Percentiles rank a stretch among this genome's conserved stretches.
These are phyloP conservation scores for Pontederia crassipes DNA, from an alignment of 176 grass and related monocot species.

Conservation along the genomic window DNA sequence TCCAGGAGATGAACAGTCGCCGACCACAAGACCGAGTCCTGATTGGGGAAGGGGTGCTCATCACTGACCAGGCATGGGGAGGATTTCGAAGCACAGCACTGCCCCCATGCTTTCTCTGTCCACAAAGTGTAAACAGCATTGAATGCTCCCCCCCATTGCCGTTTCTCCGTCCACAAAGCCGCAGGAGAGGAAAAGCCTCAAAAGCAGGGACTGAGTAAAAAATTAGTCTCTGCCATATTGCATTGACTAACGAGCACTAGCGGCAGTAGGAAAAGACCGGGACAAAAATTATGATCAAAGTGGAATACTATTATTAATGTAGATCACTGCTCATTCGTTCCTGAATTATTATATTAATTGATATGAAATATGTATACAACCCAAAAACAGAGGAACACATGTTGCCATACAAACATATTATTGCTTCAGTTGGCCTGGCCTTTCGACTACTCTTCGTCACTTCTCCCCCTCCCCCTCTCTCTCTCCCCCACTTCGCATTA, in stretches of 20 bases:
- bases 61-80: background rate
- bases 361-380: too few relatives aligned
- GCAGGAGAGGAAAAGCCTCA: background rate
- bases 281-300: too few relatives aligned
- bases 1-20: too few relatives aligned
- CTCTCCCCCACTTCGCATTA: background rate
- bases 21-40: too few relatives aligned
- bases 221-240: background rate
- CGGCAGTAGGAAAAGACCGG: background rate
- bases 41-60: too few relatives aligned
- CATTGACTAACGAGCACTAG: background rate
- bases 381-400: too few relatives aligned
- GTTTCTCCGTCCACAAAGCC: background rate
- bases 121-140: constrained; percentile 6
- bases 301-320: too few relatives aligned
- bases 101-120: background rate
- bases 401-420: too few relatives aligned
- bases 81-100: background rate
- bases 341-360: too few relatives aligned
- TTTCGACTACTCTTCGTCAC: background rate
- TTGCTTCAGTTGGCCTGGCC: background rate
- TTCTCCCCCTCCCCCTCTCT: background rate
- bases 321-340: too few relatives aligned
- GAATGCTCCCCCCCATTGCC: background rate
- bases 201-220: background rate